Evolutionary conservation across 441 rosid genomes (phyloP), one percentile per base, ranked within the genome.

Genomic region (Populus tomentosa): DNA sequence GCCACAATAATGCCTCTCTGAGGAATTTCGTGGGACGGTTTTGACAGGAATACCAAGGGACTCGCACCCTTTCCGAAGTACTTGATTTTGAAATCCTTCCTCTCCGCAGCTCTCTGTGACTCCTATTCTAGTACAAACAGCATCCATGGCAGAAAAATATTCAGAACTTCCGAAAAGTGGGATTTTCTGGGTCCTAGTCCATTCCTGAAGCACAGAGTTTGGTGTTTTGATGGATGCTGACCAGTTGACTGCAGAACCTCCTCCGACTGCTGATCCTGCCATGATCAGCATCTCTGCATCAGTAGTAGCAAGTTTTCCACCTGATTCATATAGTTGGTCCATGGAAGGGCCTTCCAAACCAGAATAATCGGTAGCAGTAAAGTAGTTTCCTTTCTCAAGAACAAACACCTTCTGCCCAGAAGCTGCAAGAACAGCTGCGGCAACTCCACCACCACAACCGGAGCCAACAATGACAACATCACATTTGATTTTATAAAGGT

Each of bases 391-490:
- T 79, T 94, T 95, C 88, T 95, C 99, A 18, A 95, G 70, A 63
- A 95, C 92, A 38, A 94, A 33, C 10, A 95, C 99, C 75, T 90
- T 94, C 11, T 88, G 80, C 28, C 99, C 99, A 4, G 92, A 81
- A 71, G 85, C 75, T 6, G 97, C 97, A 35, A 95, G 88, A 23
- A 91, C 88, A 0, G 97, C 90, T 18, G 97, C 98, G 0, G 98
- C 97, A 14, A 95, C 98, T 5, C 97, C 97, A 20, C 99, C 99
- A 3, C 99, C 99, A 20, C 97, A 89, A 40, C 99, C 99, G 1
- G 98, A 94, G 10, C 99, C 98, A 7, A 95, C 84, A 13, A 95
- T 77, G 0, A 89, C 90, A 6, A 74, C 97, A 69, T 95, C 99
- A 30, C 98, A 95, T 75, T 89, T 87, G 82, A 95, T 87, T 73